Evolutionary conservation across 768 basidiomycete species (phyloP).

Genomic region (Russula olivacea): DNA sequence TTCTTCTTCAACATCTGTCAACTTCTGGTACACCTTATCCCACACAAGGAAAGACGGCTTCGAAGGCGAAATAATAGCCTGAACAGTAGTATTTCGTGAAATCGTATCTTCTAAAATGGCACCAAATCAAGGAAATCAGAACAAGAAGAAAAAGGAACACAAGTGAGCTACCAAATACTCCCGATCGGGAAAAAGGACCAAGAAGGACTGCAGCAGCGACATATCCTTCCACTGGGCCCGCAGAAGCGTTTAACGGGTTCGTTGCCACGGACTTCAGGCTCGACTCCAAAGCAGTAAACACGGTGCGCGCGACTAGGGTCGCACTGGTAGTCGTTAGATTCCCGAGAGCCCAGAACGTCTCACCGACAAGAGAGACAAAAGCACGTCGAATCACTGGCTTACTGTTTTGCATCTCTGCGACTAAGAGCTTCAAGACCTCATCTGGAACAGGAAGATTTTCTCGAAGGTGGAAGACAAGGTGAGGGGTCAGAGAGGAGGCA

Average conservation of each 20-base stretch:
- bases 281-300: constrained; percentile 61
- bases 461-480: constrained; percentile 52
- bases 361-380: constrained; percentile 58
- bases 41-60: constrained; percentile 85
- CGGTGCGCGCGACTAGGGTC: constrained; percentile 44
- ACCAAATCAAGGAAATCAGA: constrained; percentile 18
- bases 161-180: constrained; percentile 46
- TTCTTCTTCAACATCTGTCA: constrained; percentile 56
- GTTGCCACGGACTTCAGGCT: constrained; percentile 59
- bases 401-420: constrained; percentile 63
- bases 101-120: constrained; percentile 40
- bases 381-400: constrained; percentile 61
- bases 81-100: constrained; percentile 43
- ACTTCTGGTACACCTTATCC: constrained; percentile 82
- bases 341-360: constrained; percentile 47
- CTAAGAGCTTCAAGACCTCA: constrained; percentile 45
- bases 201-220: constrained; percentile 64
- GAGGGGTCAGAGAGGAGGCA: constrained; percentile 47
- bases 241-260: constrained; percentile 53
- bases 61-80: constrained; percentile 41
- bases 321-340: constrained; percentile 39
- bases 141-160: constrained; percentile 17
- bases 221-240: constrained; percentile 81
- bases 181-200: constrained; percentile 48
- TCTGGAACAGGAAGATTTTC: constrained; percentile 38